phyloP scores from a whole-genome alignment of 73 alveolate species.

The Paramecium caudatum region DNA sequence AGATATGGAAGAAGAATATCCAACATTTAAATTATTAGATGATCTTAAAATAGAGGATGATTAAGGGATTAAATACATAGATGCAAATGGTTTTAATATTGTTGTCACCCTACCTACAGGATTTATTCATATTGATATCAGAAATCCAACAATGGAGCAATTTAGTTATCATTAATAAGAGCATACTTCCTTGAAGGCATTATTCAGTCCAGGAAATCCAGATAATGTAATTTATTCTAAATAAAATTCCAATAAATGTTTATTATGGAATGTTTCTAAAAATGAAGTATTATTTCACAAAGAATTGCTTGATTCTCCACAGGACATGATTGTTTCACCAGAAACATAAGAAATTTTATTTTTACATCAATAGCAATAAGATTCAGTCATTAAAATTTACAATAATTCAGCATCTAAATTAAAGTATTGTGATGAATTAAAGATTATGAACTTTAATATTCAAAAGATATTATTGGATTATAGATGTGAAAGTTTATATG shows the following conservation, averaged over 20 bases:
- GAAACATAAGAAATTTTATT: slow-evolving; percentile 13
- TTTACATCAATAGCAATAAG: background rate
- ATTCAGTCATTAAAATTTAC: slow-evolving; percentile 27
- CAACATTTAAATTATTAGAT: slow-evolving; percentile 42
- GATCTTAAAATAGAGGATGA: background rate
- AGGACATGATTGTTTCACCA: slow-evolving; percentile 6
- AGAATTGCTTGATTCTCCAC: background rate
- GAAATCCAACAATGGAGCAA: background rate
- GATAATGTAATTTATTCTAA: slow-evolving; percentile 29
- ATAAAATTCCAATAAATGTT: background rate
- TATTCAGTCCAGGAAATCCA: background rate
- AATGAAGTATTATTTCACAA: slow-evolving; percentile 26
- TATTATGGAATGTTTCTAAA: slow-evolving; percentile 24
- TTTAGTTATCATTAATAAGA: background rate
- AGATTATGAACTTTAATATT: background rate
- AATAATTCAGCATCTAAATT: background rate
- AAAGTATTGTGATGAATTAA: slow-evolving; percentile 31
- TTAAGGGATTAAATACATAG: slow-evolving; percentile 20
- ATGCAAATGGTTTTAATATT: slow-evolving; percentile 24
- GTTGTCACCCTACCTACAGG: slow-evolving; percentile 35
- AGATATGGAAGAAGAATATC: slow-evolving; percentile 33
- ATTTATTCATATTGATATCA: slow-evolving; percentile 49
- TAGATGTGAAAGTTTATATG: slow-evolving; percentile 14
- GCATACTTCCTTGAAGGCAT: background rate
- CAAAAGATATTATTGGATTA: slow-evolving; percentile 1